Evolutionary conservation across 768 basidiomycete species (phyloP).

Genomic region (Suillus clintonianus): DNA sequence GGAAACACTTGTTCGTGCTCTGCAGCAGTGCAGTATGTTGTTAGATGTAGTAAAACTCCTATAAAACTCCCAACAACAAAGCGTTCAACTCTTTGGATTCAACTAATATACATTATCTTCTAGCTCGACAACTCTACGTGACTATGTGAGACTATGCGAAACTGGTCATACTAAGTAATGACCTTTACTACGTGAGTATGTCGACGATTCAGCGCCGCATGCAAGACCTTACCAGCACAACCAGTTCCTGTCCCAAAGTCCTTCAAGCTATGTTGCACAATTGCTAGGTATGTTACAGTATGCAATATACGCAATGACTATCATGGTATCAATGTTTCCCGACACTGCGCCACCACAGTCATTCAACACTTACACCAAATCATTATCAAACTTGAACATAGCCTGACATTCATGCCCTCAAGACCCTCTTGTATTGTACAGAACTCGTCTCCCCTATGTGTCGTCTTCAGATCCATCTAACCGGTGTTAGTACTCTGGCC

Average conservation of each 20-base stretch:
- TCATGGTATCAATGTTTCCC: neutral
- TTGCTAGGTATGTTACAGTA: neutral
- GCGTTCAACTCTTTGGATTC: neutral
- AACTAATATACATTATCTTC: neutral
- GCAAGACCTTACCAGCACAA: neutral
- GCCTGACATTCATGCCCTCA: neutral
- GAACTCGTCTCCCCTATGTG: neutral
- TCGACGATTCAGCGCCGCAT: neutral
- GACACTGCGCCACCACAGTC: neutral
- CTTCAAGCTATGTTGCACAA: neutral
- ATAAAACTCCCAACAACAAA: neutral
- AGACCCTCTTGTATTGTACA: neutral
- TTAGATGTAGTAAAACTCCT: neutral
- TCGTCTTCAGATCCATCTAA: neutral
- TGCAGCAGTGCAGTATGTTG: too few relatives aligned
- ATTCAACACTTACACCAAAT: neutral
- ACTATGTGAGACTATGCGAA: neutral
- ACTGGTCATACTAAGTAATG: neutral
- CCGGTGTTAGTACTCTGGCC: neutral
- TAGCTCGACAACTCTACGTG: neutral
- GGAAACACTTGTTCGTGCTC: too few relatives aligned
- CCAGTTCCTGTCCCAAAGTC: neutral
- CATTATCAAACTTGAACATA: neutral
- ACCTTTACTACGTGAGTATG: neutral
- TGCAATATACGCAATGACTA: neutral